A percentile compares a stretch with the other conserved stretches of the same genome.
Conservation (phyloP, 1,139 yeast species). For the Trichomonascaceae sp. region DNA sequence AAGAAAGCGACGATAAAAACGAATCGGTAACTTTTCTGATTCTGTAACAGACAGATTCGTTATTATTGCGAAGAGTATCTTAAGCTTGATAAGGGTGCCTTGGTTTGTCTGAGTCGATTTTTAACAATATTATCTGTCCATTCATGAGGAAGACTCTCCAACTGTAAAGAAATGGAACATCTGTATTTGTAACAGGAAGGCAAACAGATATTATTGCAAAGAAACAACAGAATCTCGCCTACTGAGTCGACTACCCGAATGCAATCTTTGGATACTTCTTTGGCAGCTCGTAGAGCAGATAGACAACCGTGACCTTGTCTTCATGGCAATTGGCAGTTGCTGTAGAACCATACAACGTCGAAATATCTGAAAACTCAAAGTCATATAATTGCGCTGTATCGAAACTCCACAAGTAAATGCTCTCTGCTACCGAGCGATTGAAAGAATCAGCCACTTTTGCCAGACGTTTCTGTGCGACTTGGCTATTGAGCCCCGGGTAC, state of each 20-base stretch:
- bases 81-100: background rate
- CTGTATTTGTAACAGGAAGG: slow-evolving; percentile 38
- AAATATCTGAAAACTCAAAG: slow-evolving; percentile 13
- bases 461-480: background rate
- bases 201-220: background rate
- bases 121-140: background rate
- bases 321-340: slow-evolving; percentile 39
- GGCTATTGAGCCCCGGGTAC: background rate
- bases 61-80: background rate
- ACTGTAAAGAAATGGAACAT: background rate
- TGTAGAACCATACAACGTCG: slow-evolving; percentile 41
- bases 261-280: slow-evolving; percentile 35
- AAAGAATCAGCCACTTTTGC: background rate
- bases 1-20: background rate
- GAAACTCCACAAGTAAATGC: slow-evolving; percentile 5
- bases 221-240: slow-evolving; percentile 47
- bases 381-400: slow-evolving; percentile 3
- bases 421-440: background rate
- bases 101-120: background rate
- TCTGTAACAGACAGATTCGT: background rate
- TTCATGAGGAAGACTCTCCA: slow-evolving; percentile 2
- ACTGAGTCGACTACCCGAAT: slow-evolving; percentile 50
- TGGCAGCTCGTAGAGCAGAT: slow-evolving; percentile 38
- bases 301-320: slow-evolving; percentile 45
- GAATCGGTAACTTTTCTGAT: background rate